phyloP scores from a whole-genome alignment of 345 rosid species.

The Lagerstroemia speciosa region DNA sequence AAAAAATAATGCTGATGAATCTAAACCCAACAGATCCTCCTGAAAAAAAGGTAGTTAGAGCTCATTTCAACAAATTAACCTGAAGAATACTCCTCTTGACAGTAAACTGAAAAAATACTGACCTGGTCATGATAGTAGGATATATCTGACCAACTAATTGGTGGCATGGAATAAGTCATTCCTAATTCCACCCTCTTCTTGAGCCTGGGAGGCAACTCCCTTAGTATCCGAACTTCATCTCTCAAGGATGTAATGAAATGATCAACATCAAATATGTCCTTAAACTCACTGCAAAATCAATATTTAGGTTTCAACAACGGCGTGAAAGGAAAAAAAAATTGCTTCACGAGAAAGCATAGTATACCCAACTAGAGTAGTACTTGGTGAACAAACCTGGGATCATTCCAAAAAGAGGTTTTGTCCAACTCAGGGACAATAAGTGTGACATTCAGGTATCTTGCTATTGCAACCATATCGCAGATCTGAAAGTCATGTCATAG shows the following conservation, averaged over 20 bases:
- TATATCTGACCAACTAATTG: slow-evolving; percentile 49
- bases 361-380: background rate
- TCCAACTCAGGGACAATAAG: slow-evolving; percentile 27
- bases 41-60: too few species aligned
- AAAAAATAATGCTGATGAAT: too few species aligned
- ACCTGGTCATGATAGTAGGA: slow-evolving; percentile 47
- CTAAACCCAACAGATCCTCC: too few species aligned
- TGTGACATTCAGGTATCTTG: slow-evolving; percentile 26
- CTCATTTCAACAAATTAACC: too few species aligned
- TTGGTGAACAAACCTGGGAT: slow-evolving; percentile 21
- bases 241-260: slow-evolving; percentile 39
- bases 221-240: slow-evolving; percentile 36
- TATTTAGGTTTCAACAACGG: background rate
- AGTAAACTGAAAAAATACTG: background rate
- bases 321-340: background rate
- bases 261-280: slow-evolving; percentile 41
- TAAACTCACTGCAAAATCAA: slow-evolving; percentile 34
- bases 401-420: slow-evolving; percentile 27
- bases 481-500: slow-evolving; percentile 17
- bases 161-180: slow-evolving; percentile 30
- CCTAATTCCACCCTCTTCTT: slow-evolving; percentile 24
- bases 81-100: too few species aligned
- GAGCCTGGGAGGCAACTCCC: slow-evolving; percentile 30
- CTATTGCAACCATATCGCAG: slow-evolving; percentile 31
- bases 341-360: background rate